A percentile compares a stretch with the other conserved stretches of the same genome.
Evolutionary conservation across 495 filamentous ascomycete species (phyloP).

Genomic region (Pyrenula massariospora): DNA sequence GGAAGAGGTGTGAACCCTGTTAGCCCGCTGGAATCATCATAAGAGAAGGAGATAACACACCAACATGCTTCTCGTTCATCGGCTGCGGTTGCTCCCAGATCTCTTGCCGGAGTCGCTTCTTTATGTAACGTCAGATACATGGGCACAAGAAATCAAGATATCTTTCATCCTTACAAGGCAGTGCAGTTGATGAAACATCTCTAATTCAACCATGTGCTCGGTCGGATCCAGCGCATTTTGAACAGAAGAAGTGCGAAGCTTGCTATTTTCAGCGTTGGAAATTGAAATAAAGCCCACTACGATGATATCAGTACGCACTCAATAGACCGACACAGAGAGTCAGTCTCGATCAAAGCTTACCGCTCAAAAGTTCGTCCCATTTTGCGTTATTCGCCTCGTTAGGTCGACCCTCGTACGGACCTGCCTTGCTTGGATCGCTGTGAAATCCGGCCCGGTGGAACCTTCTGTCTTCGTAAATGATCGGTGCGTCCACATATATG

Average conservation of each 20-base stretch:
- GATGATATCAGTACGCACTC: not conserved
- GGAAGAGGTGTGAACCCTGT: not conserved
- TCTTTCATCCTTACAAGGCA: not conserved
- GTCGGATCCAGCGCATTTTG: not conserved
- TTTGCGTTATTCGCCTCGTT: not conserved
- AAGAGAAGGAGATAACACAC: not conserved
- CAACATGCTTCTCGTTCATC: not conserved
- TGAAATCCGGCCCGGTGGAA: not conserved
- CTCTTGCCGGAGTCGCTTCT: not conserved
- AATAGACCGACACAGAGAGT: not conserved
- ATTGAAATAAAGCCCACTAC: not conserved
- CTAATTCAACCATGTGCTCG: not conserved
- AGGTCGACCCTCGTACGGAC: not conserved
- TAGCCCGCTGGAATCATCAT: not conserved
- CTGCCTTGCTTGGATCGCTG: not conserved
- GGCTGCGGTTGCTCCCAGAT: not conserved
- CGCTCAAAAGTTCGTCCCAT: not conserved
- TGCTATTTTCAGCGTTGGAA: not conserved
- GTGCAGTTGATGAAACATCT: not conserved
- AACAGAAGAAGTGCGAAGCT: not conserved
- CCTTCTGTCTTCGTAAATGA: not conserved
- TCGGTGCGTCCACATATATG: not conserved
- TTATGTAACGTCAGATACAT: not conserved
- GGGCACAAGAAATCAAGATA: not conserved
- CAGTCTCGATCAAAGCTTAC: not conserved